Percentiles rank a stretch among this genome's conserved stretches.
Evolutionary conservation across 2,329 filamentous ascomycete genomes (phyloP).

Genomic region (Didymella exigua): DNA sequence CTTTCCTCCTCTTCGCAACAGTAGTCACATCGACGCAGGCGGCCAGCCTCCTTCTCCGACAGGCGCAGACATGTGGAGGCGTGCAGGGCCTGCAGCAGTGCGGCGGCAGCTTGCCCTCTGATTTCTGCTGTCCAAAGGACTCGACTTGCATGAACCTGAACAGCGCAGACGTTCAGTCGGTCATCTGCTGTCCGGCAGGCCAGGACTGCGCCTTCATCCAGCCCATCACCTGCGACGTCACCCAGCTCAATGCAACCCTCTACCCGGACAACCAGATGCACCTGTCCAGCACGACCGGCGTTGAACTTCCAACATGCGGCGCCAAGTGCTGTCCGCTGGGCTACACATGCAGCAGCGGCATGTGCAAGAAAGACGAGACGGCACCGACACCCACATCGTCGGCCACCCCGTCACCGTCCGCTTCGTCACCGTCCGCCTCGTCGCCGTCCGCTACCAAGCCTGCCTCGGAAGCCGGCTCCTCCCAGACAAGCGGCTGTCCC

Average conservation of each 20-base stretch:
- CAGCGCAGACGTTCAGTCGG: slow-evolving; percentile 65
- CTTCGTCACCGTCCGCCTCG: slow-evolving; percentile 29
- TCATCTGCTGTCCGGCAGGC: slow-evolving; percentile 71
- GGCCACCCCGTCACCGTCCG: slow-evolving; percentile 27
- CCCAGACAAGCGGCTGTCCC: slow-evolving; percentile 36
- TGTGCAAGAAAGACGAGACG: slow-evolving; percentile 59
- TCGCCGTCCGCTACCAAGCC: slow-evolving; percentile 37
- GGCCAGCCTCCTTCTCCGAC: slow-evolving; percentile 37
- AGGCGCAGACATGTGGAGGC: slow-evolving; percentile 57
- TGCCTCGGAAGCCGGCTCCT: slow-evolving; percentile 29
- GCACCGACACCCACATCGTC: slow-evolving; percentile 29
- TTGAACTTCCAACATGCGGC: slow-evolving; percentile 64
- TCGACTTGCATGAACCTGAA: slow-evolving; percentile 64
- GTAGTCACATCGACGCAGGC: slow-evolving; percentile 33
- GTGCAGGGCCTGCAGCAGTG: slow-evolving; percentile 58
- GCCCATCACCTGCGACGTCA: slow-evolving; percentile 68
- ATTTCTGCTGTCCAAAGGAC: slow-evolving; percentile 68
- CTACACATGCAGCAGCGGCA: slow-evolving; percentile 63
- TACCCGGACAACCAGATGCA: slow-evolving; percentile 68
- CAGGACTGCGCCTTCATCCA: slow-evolving; percentile 64
- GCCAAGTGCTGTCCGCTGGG: slow-evolving; percentile 73
- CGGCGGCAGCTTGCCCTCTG: slow-evolving; percentile 60
- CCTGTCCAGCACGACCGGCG: slow-evolving; percentile 63
- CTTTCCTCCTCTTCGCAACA: slow-evolving; percentile 39
- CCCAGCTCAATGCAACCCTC: slow-evolving; percentile 63